phyloP scores from a whole-genome alignment of 805 yeast species.

The Starmerella vaccinii region DNA sequence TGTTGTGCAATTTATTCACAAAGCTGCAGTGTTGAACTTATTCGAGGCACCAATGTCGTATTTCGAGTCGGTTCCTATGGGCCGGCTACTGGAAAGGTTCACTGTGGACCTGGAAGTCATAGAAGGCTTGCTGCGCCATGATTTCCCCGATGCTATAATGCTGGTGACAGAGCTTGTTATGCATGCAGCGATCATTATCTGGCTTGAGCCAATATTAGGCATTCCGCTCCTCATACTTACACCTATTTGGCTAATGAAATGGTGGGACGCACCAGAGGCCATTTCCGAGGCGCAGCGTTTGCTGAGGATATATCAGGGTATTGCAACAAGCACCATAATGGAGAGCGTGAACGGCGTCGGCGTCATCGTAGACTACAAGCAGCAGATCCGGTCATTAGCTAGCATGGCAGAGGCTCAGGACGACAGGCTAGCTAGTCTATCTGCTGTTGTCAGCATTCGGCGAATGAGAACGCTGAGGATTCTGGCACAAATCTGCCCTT shows the following conservation, averaged over 20 bases:
- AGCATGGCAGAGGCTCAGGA: neutral
- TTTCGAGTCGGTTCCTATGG: conserved; percentile 85
- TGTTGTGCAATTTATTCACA: conserved; percentile 35
- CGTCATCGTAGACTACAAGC: conserved; percentile 3
- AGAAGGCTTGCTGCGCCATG: conserved; percentile 27
- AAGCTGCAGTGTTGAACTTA: conserved; percentile 61
- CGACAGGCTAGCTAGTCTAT: neutral
- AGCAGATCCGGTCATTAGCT: neutral
- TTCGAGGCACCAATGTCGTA: conserved; percentile 78
- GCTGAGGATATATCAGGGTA: conserved; percentile 47
- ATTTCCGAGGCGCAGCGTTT: conserved; percentile 58
- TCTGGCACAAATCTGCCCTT: neutral
- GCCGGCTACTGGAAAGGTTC: conserved; percentile 52
- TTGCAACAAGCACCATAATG: neutral
- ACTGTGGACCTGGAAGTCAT: neutral
- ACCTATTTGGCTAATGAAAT: neutral
- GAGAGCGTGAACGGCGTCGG: conserved; percentile 8
- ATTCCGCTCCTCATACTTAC: neutral
- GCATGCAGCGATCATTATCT: neutral
- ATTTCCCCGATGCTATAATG: conserved; percentile 74
- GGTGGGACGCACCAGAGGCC: conserved; percentile 46
- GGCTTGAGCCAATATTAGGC: neutral
- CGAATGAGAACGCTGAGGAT: neutral
- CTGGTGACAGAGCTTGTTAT: conserved; percentile 4
- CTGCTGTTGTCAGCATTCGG: neutral